Base-by-base conservation (phyloP, 78 protist genomes). In the Dictyostelium intermedium region DNA sequence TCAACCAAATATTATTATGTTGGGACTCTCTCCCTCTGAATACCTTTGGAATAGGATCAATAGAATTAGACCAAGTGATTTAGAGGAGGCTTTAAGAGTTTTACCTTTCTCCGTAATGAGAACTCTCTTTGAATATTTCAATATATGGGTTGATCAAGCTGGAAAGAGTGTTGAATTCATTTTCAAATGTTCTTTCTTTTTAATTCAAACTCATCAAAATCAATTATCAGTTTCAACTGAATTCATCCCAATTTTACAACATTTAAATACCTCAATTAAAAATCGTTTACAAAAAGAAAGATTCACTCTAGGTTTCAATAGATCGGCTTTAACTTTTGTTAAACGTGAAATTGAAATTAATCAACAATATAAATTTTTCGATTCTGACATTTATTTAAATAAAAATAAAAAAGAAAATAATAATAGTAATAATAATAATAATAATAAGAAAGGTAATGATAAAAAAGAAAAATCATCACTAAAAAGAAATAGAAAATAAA, bases 281-380 rank as follows among this genome's bases (percentile, higher is more conserved):
- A 27, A 47, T n/a, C 27, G 91, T 39, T 61, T 95, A 30, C 77
- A 84, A 37, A 7, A 20, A 32, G 77, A 60, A 50, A 56, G 66
- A 76, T 87, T 91, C 16, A 45, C 20, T 2, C 60, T 92, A 20
- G 96, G 96, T 18, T 84, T 91, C 83, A 96, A 96, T 43, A 84
- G 84, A 16, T 72, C 97, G 3, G 97, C 96, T 3, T 39, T 96
- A 73, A 2, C 50, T 3, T 85, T 78, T 27, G 60, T 91, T 32
- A 74, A 85, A 77, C 50, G 80, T 30, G 85, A 91, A 61, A 84
- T 96, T 87, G 96, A 91, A 72, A 27, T 56, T 45, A 82, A 81
- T 45, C 32, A 87, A 70, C 43, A 79, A 16, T 60, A 60, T 39
- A 39, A 41, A 35, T 95, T 95, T 86, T 95, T 95, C 39, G 66